phyloP scores from a whole-genome alignment of 116 monocot genomes.

The Iris pallida region DNA sequence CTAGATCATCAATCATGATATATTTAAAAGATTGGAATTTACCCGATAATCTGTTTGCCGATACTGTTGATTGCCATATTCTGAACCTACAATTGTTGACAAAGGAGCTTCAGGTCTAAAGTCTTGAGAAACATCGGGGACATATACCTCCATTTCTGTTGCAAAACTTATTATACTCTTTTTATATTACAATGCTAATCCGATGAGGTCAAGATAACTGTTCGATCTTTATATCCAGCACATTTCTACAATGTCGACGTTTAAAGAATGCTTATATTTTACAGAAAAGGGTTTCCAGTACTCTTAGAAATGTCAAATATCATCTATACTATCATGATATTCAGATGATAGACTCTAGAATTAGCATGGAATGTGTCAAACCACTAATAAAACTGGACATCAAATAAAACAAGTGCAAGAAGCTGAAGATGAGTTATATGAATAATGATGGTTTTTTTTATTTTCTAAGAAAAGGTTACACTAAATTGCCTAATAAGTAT shows the following conservation, averaged over 20 bases:
- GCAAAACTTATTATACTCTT: too few relatives aligned
- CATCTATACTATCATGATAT: too few relatives aligned
- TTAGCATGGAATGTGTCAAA: too few relatives aligned
- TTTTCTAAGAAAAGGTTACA: too few relatives aligned
- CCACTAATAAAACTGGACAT: too few relatives aligned
- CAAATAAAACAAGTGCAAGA: too few relatives aligned
- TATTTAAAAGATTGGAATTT: slow-evolving; percentile 8
- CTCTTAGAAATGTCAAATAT: too few relatives aligned
- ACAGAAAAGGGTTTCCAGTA: background rate
- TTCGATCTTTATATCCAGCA: background rate
- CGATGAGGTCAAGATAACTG: background rate
- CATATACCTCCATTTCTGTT: too few relatives aligned
- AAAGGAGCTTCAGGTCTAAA: slow-evolving; percentile 55
- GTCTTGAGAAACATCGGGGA: slow-evolving; percentile 44
- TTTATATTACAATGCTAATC: background rate
- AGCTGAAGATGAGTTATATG: too few relatives aligned
- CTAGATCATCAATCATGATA: slow-evolving; percentile 6
- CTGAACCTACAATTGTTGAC: slow-evolving; percentile 76
- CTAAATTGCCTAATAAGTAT: too few relatives aligned
- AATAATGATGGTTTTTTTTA: too few relatives aligned
- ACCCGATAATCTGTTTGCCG: slow-evolving; percentile 59
- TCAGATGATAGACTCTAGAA: too few relatives aligned
- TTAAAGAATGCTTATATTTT: background rate
- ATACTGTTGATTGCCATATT: slow-evolving; percentile 58
- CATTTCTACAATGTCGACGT: background rate